A percentile compares a stretch with the other conserved stretches of the same genome.
These are phyloP conservation scores for Mimosa bimucronata DNA, from an alignment of 306 rosid species.

Conservation along the genomic window DNA sequence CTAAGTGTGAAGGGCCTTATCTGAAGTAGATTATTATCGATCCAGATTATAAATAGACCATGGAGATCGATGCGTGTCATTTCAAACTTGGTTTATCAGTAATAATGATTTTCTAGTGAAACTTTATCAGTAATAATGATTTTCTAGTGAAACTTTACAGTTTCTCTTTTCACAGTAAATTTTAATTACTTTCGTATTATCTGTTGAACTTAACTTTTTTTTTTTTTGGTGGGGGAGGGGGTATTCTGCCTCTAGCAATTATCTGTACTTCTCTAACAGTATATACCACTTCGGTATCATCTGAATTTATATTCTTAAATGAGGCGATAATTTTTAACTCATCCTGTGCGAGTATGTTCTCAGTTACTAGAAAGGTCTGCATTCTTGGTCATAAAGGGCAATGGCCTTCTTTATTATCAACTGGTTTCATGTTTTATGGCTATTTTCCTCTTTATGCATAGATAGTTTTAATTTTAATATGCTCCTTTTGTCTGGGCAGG, in stretches of 20 bases:
- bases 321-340: not conserved
- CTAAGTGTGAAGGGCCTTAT: slow-evolving; percentile 4
- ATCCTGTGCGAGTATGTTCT: not conserved
- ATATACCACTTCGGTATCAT: not conserved
- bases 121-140: too few species aligned
- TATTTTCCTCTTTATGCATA: slow-evolving; percentile 14
- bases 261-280: not conserved
- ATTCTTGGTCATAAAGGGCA: not conserved
- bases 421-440: slow-evolving; percentile 7
- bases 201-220: not conserved
- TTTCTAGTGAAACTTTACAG: not conserved
- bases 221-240: not conserved
- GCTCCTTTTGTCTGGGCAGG: slow-evolving; percentile 48
- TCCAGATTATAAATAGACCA: not conserved
- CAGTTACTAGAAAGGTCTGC: not conserved
- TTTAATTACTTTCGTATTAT: slow-evolving; percentile 1
- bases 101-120: not conserved
- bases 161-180: not conserved
- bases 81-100: slow-evolving; percentile 22
- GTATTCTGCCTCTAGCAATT: too few species aligned
- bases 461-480: slow-evolving; percentile 16
- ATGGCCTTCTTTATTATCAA: slow-evolving; percentile 7
- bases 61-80: not conserved
- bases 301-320: slow-evolving; percentile 3
- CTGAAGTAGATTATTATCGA: not conserved